These are phyloP conservation scores for Wickerhamomyces queroliae DNA, from an alignment of 805 yeast genomes.

Conservation along the genomic window DNA sequence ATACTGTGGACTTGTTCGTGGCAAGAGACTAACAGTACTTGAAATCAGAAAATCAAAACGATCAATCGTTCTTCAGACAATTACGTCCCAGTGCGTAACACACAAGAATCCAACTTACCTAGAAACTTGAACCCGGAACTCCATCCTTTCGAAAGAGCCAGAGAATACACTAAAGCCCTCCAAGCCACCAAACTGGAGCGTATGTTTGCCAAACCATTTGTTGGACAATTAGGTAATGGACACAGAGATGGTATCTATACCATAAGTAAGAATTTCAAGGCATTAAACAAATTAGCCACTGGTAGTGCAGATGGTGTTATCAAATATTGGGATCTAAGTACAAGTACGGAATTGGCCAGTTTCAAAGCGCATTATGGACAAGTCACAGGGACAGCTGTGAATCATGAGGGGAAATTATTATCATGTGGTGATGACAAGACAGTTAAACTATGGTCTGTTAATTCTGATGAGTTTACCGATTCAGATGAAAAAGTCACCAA, in stretches of 20 bases:
- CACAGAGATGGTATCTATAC: slow-evolving; percentile 92
- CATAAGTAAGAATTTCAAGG: slow-evolving; percentile 70
- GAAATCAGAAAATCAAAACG: slow-evolving; percentile 20
- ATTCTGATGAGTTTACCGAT: slow-evolving; percentile 42
- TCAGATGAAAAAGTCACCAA: slow-evolving; percentile 26
- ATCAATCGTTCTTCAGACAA: slow-evolving; percentile 71
- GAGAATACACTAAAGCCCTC: slow-evolving; percentile 92
- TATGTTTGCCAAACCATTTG: slow-evolving; percentile 96
- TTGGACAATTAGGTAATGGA: slow-evolving; percentile 92
- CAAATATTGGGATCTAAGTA: slow-evolving; percentile 88
- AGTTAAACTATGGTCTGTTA: slow-evolving; percentile 82
- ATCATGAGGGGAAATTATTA: slow-evolving; percentile 46
- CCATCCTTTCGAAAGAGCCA: slow-evolving; percentile 95
- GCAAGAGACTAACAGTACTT: not conserved
- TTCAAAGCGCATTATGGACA: slow-evolving; percentile 88
- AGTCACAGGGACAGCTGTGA: slow-evolving; percentile 77
- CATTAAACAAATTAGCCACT: slow-evolving; percentile 72
- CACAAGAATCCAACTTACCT: slow-evolving; percentile 83
- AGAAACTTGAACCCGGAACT: slow-evolving; percentile 89
- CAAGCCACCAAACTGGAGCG: slow-evolving; percentile 94
- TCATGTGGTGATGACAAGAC: slow-evolving; percentile 92
- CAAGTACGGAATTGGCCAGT: slow-evolving; percentile 67
- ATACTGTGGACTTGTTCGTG: not conserved
- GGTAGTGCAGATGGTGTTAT: slow-evolving; percentile 95
- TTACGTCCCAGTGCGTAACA: slow-evolving; percentile 86